Evolutionary conservation across 495 filamentous ascomycete genomes (phyloP).

Genomic region (Saxophila tyrrhenica): DNA sequence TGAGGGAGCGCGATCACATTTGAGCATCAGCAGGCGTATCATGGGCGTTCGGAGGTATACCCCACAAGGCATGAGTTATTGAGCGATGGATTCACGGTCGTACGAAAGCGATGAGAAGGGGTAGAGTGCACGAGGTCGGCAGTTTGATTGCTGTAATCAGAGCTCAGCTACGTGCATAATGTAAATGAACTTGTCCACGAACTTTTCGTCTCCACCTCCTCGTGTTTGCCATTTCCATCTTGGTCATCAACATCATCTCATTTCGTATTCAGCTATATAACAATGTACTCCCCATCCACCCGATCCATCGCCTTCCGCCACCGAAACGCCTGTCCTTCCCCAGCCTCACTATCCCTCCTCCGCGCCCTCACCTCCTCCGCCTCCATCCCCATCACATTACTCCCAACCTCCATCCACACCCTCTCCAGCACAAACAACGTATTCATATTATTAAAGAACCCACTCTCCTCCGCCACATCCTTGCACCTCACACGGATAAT

Average conservation of each 20-base stretch:
- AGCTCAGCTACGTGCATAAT: background rate
- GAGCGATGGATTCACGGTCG: background rate
- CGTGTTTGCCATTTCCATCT: too few relatives aligned
- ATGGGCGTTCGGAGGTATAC: conserved; percentile 1
- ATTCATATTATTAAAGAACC: conserved; percentile 84
- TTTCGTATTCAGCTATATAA: conserved; percentile 41
- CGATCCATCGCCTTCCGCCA: conserved; percentile 70
- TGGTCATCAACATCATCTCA: background rate
- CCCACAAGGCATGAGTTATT: background rate
- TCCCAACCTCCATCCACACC: conserved; percentile 52
- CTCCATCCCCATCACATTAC: conserved; percentile 14
- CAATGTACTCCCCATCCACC: conserved; percentile 75
- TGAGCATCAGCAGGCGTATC: background rate
- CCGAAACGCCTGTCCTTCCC: conserved; percentile 46
- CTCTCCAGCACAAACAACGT: conserved; percentile 77
- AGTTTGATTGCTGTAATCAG: background rate
- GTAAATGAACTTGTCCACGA: background rate
- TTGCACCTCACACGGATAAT: conserved; percentile 68
- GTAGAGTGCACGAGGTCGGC: background rate
- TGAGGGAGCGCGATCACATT: background rate
- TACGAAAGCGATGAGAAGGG: background rate
- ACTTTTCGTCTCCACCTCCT: too few relatives aligned
- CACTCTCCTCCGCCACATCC: conserved; percentile 76
- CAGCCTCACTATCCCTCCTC: conserved; percentile 33
- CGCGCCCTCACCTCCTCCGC: conserved; percentile 8